Evolutionary conservation across 768 basidiomycete genomes (phyloP).

Genomic region (Chiua virens): DNA sequence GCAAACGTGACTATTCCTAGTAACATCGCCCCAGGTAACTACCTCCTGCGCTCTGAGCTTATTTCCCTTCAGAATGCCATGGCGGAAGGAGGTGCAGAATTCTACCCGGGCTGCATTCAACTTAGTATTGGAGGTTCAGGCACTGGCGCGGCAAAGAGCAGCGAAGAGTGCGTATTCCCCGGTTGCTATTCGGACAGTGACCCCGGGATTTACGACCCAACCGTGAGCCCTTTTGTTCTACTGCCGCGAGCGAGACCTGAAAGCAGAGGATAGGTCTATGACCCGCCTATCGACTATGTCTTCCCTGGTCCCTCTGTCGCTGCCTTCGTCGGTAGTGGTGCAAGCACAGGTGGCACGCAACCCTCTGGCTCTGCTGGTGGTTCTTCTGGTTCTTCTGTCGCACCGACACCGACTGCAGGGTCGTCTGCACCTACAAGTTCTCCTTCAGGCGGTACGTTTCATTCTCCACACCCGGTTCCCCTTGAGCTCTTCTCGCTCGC

Average conservation of each 20-base stretch:
- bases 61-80: slow-evolving; percentile 72
- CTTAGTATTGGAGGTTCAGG: slow-evolving; percentile 30
- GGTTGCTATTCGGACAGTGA: slow-evolving; percentile 70
- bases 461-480: neutral
- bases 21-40: slow-evolving; percentile 62
- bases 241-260: neutral
- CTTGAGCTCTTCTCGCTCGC: neutral
- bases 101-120: slow-evolving; percentile 33
- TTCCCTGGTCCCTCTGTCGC: slow-evolving; percentile 58
- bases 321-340: slow-evolving; percentile 33
- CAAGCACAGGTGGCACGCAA: slow-evolving; percentile 18
- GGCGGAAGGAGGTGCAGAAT: slow-evolving; percentile 51
- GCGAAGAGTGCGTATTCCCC: slow-evolving; percentile 56
- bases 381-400: slow-evolving; percentile 16
- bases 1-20: slow-evolving; percentile 46
- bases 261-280: slow-evolving; percentile 23
- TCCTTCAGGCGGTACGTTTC: slow-evolving; percentile 18
- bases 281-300: slow-evolving; percentile 37
- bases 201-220: slow-evolving; percentile 61
- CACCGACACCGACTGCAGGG: slow-evolving; percentile 9
- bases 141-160: slow-evolving; percentile 15
- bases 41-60: slow-evolving; percentile 76
- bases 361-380: slow-evolving; percentile 1
- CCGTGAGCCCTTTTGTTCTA: slow-evolving; percentile 27
- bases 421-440: slow-evolving; percentile 16